phyloP scores from a whole-genome alignment of 2,329 filamentous ascomycete species.

The Alternaria gaisen region DNA sequence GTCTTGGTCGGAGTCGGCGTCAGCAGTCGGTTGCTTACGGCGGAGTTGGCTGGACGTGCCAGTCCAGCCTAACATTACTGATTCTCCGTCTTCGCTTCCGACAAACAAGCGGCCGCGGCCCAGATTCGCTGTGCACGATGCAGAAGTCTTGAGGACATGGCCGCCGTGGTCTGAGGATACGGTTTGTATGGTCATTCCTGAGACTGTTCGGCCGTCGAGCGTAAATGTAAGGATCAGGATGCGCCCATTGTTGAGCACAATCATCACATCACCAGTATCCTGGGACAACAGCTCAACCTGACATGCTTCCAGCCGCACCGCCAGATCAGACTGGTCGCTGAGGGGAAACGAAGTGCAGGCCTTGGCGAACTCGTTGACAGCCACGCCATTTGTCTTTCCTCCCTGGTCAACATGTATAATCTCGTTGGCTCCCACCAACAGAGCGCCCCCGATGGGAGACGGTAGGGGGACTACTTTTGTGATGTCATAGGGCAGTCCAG shows the following conservation, averaged over 20 bases:
- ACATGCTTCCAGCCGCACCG: slow-evolving; percentile 82
- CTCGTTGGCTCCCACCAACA: slow-evolving; percentile 88
- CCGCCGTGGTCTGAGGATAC: slow-evolving; percentile 72
- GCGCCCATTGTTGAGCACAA: slow-evolving; percentile 78
- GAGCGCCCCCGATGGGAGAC: slow-evolving; percentile 84
- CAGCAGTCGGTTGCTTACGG: slow-evolving; percentile 70
- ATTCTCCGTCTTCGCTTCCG: slow-evolving; percentile 85
- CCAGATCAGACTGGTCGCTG: slow-evolving; percentile 83
- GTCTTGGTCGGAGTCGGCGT: slow-evolving; percentile 62
- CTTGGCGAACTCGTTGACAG: slow-evolving; percentile 89
- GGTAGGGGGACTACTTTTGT: slow-evolving; percentile 84
- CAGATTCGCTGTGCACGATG: slow-evolving; percentile 75
- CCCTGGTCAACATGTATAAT: slow-evolving; percentile 95
- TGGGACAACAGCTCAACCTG: slow-evolving; percentile 77
- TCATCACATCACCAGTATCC: slow-evolving; percentile 82
- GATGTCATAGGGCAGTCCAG: slow-evolving; percentile 85
- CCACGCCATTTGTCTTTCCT: slow-evolving; percentile 90
- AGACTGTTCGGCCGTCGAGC: slow-evolving; percentile 90
- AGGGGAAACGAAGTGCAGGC: slow-evolving; percentile 84
- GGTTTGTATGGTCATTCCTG: slow-evolving; percentile 77
- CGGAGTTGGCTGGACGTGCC: slow-evolving; percentile 64
- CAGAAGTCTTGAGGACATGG: slow-evolving; percentile 65
- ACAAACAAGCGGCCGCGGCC: slow-evolving; percentile 78
- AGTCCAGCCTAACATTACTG: slow-evolving; percentile 81
- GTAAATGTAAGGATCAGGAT: slow-evolving; percentile 81